Base-by-base conservation (phyloP, 1,284 basidiomycete species). In the Pseudozyma sp. region DNA sequence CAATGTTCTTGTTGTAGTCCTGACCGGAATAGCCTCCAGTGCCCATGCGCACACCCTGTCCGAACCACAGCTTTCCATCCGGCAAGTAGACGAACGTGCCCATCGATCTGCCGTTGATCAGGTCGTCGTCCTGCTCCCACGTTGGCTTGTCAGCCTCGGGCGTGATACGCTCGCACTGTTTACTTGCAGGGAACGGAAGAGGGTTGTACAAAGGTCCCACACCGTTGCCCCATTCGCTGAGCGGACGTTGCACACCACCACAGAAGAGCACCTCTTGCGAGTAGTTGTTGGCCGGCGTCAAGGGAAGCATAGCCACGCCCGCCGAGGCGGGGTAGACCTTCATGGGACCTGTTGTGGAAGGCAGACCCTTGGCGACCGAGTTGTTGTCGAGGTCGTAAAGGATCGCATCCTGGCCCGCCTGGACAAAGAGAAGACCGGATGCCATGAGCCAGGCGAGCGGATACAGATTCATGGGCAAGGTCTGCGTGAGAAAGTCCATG, bases 261-360 rank as follows among this genome's bases (percentile, higher is more conserved):
- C 94, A 96, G 87, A 96, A 95, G 53, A 95, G 81, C 63, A 96
- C 85, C 0, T 92, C 93, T 3, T 91, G 91, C 0, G 87, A 89
- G 86, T 92, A 97, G 86, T 94, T 92, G 88, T 96, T 95, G 60
- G 88, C 90, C 3, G 92, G 92, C 0, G 92, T 94, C 46, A 97
- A 86, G 5, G 94, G 94, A 6, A 97, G 87, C 93, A 97, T 94
- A 49, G 91, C 92, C 1, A 89, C 90, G 9, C 92, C 94, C 51
- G 92, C 94, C 1, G 93, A 95, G 0, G 92, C 94, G 39, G 94
- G 94, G 86, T 97, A 97, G 24, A 94, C 77, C 35, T 68, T 68
- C 70, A 66, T 69, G 1, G 66, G 66, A 5, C 66, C 61, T 0
- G 43, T 62, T 19, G 71, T 65, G 34, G 66, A 68, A 16, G 66